phyloP scores from a whole-genome alignment of 768 basidiomycete species.

The Amanita jacksonii region DNA sequence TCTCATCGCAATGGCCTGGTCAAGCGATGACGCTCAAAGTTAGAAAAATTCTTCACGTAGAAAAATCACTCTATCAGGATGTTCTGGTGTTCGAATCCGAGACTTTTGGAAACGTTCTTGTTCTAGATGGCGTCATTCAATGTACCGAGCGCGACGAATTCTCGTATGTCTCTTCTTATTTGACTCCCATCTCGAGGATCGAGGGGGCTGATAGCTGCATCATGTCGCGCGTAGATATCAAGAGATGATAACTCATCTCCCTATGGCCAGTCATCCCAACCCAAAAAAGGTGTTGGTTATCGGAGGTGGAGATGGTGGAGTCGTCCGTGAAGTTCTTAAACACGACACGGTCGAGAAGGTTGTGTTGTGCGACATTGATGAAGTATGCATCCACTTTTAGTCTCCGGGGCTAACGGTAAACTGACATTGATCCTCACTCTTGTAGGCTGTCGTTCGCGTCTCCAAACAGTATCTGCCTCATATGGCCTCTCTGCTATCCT shows the following conservation, averaged over 20 bases:
- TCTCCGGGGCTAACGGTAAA: neutral
- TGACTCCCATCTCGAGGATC: too few relatives aligned
- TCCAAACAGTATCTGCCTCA: constrained; percentile 90
- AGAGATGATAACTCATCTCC: constrained; percentile 98
- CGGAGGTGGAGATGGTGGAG: constrained; percentile 97
- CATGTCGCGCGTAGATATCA: constrained; percentile 57
- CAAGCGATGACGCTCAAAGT: constrained; percentile 97
- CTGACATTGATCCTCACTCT: neutral
- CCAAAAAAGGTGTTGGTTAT: constrained; percentile 95
- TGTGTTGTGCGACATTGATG: constrained; percentile 96
- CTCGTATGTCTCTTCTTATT: constrained; percentile 56
- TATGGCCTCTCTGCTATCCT: constrained; percentile 78
- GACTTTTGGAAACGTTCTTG: constrained; percentile 94
- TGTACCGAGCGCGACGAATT: constrained; percentile 99
- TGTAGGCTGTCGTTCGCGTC: constrained; percentile 85
- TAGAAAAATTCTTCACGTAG: constrained; percentile 88
- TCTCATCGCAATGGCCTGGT: constrained; percentile 93
- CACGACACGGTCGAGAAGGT: constrained; percentile 86
- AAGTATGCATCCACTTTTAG: constrained; percentile 39
- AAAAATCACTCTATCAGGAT: constrained; percentile 91
- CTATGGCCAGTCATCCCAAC: constrained; percentile 93
- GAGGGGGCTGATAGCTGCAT: too few relatives aligned
- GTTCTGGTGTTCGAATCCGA: constrained; percentile 96
- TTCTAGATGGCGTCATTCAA: constrained; percentile 93
- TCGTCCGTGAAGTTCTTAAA: constrained; percentile 94